Evolutionary conservation across 176 grass and related monocot species (phyloP).

Genomic region (Cenchrus americanus): DNA sequence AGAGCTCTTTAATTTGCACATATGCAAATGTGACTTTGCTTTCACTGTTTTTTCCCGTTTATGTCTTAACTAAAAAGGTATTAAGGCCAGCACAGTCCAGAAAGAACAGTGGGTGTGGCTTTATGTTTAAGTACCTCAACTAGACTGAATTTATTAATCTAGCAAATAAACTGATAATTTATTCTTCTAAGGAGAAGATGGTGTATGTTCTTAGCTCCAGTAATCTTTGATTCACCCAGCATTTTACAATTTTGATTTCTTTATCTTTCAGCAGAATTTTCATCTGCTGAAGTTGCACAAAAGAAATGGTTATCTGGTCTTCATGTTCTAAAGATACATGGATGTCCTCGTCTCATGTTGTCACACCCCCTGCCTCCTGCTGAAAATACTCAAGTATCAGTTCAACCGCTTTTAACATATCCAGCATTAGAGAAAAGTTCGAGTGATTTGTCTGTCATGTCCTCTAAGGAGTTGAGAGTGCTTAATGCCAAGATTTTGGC

Average conservation of each 20-base stretch:
- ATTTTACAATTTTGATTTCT: background rate
- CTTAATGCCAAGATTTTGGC: constrained; percentile 17
- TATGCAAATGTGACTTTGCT: background rate
- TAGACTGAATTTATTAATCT: background rate
- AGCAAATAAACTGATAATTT: background rate
- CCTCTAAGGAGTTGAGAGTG: background rate
- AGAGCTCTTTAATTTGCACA: background rate
- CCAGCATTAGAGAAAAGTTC: constrained; percentile 1
- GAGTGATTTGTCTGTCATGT: background rate
- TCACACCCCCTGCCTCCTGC: background rate
- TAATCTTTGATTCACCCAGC: background rate
- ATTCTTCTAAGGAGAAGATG: background rate
- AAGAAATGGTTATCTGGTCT: background rate
- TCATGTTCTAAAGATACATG: constrained; percentile 2
- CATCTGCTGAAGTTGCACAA: background rate
- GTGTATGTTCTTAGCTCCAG: background rate
- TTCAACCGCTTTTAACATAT: constrained; percentile 4
- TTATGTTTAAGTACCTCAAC: background rate
- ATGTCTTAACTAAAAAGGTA: background rate
- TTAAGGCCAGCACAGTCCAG: background rate
- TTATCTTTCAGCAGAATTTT: background rate
- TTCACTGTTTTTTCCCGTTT: background rate
- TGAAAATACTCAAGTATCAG: constrained; percentile 14
- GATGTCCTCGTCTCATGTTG: background rate
- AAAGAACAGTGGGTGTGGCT: background rate